Conservation (phyloP, 495 filamentous ascomycete species). For the Neurospora africana region DNA sequence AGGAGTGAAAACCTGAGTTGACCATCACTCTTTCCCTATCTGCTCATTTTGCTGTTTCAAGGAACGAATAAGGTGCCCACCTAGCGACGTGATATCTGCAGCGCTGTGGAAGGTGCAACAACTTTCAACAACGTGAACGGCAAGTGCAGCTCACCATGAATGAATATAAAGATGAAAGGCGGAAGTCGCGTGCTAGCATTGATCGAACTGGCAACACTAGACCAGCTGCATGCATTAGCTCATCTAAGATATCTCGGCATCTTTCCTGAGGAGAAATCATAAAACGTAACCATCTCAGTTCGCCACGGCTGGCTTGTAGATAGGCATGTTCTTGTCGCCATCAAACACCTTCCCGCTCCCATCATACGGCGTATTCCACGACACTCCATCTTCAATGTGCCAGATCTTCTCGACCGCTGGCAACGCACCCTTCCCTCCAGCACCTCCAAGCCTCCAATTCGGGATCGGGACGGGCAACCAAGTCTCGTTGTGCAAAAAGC, state of each 20-base stretch:
- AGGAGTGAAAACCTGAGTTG: neutral
- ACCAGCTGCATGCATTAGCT: neutral
- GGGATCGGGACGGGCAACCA: constrained; percentile 28
- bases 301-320: constrained; percentile 11
- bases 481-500: constrained; percentile 36
- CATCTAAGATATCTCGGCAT: neutral
- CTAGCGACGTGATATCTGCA: neutral
- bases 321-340: constrained; percentile 22
- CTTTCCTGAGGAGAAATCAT: neutral
- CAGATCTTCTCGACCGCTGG: constrained; percentile 20
- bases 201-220: neutral
- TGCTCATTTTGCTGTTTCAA: neutral
- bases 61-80: too few relatives aligned
- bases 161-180: neutral
- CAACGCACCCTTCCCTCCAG: constrained; percentile 29
- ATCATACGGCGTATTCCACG: constrained; percentile 32
- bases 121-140: neutral
- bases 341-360: constrained; percentile 36
- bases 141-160: neutral
- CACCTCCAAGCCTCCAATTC: constrained; percentile 34
- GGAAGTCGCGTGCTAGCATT: neutral
- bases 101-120: neutral
- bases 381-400: constrained; percentile 9
- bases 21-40: neutral
- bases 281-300: neutral